phyloP scores from a whole-genome alignment of 306 rosid species.

The Erythrophleum fordii region DNA sequence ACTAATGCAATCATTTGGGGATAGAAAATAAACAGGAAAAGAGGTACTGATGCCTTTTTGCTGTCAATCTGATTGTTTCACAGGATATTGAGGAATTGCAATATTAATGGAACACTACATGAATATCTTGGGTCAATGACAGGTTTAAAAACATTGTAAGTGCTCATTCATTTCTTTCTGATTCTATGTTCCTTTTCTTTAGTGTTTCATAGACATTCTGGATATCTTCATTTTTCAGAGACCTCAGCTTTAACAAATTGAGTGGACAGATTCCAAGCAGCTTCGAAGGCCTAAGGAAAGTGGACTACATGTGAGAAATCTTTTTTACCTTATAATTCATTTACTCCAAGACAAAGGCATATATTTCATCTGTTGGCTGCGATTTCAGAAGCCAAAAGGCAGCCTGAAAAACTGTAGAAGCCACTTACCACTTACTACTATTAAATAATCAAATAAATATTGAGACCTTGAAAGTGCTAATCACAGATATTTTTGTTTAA shows the following conservation, averaged over 20 bases:
- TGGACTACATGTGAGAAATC: constrained; percentile 44
- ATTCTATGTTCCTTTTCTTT: background rate
- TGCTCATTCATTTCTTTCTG: background rate
- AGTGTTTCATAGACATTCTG: background rate
- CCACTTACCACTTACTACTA: background rate
- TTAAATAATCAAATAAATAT: background rate
- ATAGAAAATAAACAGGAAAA: background rate
- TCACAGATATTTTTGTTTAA: background rate
- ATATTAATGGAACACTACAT: constrained; percentile 59
- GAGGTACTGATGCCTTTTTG: background rate
- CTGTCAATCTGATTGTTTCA: constrained; percentile 32
- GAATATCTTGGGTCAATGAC: constrained; percentile 41
- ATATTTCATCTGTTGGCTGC: background rate
- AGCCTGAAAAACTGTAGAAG: background rate
- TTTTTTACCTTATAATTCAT: background rate
- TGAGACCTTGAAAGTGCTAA: background rate
- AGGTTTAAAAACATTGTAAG: constrained; percentile 37
- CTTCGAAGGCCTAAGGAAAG: background rate
- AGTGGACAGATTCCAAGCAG: constrained; percentile 46
- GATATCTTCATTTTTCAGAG: constrained; percentile 38
- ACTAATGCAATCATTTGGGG: background rate
- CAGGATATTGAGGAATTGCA: constrained; percentile 78
- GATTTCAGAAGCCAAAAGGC: background rate
- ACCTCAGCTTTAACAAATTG: constrained; percentile 61
- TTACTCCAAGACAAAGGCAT: background rate